These are phyloP conservation scores for Saxophila tyrrhenica DNA, from an alignment of 495 filamentous ascomycete genomes.

Conservation along the genomic window DNA sequence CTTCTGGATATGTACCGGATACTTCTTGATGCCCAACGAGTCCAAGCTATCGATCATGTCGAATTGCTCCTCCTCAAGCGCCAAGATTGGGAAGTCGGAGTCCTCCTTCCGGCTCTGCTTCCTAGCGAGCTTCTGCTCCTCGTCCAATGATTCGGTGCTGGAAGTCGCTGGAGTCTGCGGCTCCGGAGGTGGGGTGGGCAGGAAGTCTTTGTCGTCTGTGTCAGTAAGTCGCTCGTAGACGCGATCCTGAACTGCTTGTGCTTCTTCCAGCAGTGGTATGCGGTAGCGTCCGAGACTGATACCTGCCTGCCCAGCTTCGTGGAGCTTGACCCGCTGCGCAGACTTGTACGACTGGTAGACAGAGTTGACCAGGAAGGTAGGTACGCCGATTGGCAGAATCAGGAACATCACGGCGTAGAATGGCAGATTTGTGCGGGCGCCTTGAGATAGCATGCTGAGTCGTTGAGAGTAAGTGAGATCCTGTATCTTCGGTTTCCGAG, in stretches of 20 bases:
- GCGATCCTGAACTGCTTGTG: constrained; percentile 60
- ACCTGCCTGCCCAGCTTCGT: constrained; percentile 54
- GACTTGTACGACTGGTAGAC: constrained; percentile 63
- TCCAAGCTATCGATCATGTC: constrained; percentile 70
- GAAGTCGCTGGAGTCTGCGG: constrained; percentile 5
- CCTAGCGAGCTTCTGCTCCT: neutral
- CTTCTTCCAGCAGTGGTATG: constrained; percentile 60
- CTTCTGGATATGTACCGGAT: constrained; percentile 76
- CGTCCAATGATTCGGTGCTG: neutral
- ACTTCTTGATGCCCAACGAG: constrained; percentile 62
- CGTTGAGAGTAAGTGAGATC: constrained; percentile 22
- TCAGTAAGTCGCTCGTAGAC: constrained; percentile 60
- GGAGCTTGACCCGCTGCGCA: constrained; percentile 57
- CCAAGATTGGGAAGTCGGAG: constrained; percentile 52
- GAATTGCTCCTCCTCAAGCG: constrained; percentile 69
- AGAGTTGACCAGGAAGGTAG: constrained; percentile 63
- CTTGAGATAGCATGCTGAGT: constrained; percentile 26
- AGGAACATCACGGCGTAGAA: constrained; percentile 50
- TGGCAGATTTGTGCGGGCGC: constrained; percentile 33
- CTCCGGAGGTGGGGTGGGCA: constrained; percentile 31
- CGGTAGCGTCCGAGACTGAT: constrained; percentile 56
- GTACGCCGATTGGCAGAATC: constrained; percentile 55
- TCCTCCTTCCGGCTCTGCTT: constrained; percentile 5
- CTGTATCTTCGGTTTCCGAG: constrained; percentile 13
- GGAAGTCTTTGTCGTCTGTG: constrained; percentile 47